These are phyloP conservation scores for Fragaria iinumae DNA, from an alignment of 306 rosid genomes.

Conservation along the genomic window DNA sequence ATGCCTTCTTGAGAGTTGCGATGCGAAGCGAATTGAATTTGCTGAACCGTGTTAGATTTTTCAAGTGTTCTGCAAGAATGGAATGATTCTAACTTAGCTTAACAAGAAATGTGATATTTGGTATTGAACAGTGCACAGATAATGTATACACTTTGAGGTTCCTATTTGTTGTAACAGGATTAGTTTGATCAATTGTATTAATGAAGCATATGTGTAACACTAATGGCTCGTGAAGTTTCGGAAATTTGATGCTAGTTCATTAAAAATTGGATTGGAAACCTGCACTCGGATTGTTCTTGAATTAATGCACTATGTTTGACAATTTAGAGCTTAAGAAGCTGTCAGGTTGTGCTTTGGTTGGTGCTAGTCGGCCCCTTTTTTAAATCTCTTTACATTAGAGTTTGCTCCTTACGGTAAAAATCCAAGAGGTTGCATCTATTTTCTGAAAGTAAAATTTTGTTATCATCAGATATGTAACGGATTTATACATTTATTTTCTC, in stretches of 20 bases:
- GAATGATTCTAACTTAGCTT: neutral
- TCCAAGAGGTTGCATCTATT: neutral
- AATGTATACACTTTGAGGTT: neutral
- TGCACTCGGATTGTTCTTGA: neutral
- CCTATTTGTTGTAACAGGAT: neutral
- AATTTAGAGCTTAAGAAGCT: neutral
- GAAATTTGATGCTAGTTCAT: neutral
- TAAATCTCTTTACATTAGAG: neutral
- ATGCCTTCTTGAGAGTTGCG: neutral
- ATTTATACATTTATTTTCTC: neutral
- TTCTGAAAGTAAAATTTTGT: neutral
- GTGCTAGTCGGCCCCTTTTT: neutral
- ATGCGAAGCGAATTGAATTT: neutral
- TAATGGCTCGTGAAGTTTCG: neutral
- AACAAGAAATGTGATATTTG: constrained; percentile 1
- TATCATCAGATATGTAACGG: neutral
- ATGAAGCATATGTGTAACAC: neutral
- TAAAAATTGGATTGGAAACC: neutral
- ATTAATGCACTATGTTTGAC: neutral
- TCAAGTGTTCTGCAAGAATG: constrained; percentile 1
- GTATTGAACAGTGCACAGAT: neutral
- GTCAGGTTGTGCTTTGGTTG: neutral
- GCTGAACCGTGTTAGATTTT: neutral
- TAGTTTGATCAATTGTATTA: too few relatives aligned
- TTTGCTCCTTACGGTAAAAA: neutral